Base-by-base conservation (phyloP, 2,329 filamentous ascomycete species). In the Juglanconis juglandina region DNA sequence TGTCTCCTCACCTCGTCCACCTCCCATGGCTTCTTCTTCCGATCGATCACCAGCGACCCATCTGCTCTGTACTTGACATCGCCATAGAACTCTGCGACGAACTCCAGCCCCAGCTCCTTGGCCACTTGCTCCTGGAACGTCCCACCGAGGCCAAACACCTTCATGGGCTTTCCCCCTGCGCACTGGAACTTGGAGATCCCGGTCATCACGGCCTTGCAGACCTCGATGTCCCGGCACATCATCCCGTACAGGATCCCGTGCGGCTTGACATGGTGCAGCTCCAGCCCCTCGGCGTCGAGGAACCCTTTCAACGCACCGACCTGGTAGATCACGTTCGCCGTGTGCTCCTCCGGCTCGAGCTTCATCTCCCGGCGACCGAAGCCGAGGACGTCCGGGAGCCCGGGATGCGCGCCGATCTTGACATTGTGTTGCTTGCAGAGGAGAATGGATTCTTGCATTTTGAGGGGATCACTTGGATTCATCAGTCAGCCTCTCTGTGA, bases 301-400 rank as follows among this genome's bases (percentile, higher is more conserved):
- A 88, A 84, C 1, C 74, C 85, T 62, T 84, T 80, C 2, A 88
- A 73, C 0, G 86, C 84, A 2, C 86, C 86, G 39, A 89, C 79
- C 67, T 88, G 86, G 70, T 88, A 89, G 37, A 85, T 71, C 0
- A 82, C 77, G 63, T 82, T 80, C 7, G 83, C 82, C 1, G 81
- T 82, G 62, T 84, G 73, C 65, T 87, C 84, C 17, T 82, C 81
- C 1, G 81, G 76, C 1, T 76, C 73, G 66, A 88, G 76, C 49
- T 83, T 81, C 70, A 89, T 87, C 63, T 84, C 80, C 17, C 86
- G 78, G 2, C 86, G 76, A 2, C 86, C 86, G 66, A 89, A 89
- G 8, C 86, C 86, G 71, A 85, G 79, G 30, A 87, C 76, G 68
- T 89, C 86, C n/a, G 83, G 85, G 0, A 88, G 75, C 1, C 85